Percentiles rank a stretch among this genome's conserved stretches.
Conservation (phyloP, 2,329 filamentous ascomycete species). For the Sphaceloma murrayae region DNA sequence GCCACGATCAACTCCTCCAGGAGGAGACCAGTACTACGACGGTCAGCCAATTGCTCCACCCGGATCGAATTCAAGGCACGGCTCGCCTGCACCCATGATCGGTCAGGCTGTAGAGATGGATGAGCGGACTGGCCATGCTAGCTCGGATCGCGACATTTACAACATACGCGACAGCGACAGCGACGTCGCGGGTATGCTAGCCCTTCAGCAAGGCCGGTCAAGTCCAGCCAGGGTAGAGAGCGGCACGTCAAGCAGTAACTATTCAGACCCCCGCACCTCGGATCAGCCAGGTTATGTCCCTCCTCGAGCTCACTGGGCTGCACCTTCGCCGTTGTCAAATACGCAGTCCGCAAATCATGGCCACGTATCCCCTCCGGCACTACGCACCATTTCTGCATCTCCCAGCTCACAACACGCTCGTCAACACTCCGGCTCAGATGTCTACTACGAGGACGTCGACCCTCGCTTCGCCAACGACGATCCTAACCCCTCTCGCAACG, state of each 20-base stretch:
- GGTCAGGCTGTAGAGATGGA: slow-evolving; percentile 75
- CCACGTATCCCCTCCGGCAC: slow-evolving; percentile 16
- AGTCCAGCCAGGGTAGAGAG: slow-evolving; percentile 58
- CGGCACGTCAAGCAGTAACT: slow-evolving; percentile 61
- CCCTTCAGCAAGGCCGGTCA: slow-evolving; percentile 50
- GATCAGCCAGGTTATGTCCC: slow-evolving; percentile 33
- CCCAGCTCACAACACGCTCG: slow-evolving; percentile 19
- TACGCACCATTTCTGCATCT: slow-evolving; percentile 22
- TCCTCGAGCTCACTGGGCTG: slow-evolving; percentile 39
- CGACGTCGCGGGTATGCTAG: slow-evolving; percentile 65
- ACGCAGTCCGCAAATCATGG: slow-evolving; percentile 17
- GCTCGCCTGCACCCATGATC: slow-evolving; percentile 25
- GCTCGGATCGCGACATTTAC: slow-evolving; percentile 24
- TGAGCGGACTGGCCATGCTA: slow-evolving; percentile 47
- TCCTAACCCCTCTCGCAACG: slow-evolving; percentile 18
- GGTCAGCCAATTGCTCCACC: slow-evolving; percentile 27
- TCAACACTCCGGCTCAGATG: slow-evolving; percentile 34
- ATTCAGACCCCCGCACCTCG: slow-evolving; percentile 45
- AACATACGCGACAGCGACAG: slow-evolving; percentile 53
- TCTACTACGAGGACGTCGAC: slow-evolving; percentile 90
- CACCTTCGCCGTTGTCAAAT: slow-evolving; percentile 17
- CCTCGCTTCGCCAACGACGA: slow-evolving; percentile 62
- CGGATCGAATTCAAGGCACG: slow-evolving; percentile 18
- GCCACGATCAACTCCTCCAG: slow-evolving; percentile 33
- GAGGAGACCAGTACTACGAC: slow-evolving; percentile 25